These are phyloP conservation scores for Aphanomyces euteiches DNA, from an alignment of 352 stramenopile species.

Conservation along the genomic window DNA sequence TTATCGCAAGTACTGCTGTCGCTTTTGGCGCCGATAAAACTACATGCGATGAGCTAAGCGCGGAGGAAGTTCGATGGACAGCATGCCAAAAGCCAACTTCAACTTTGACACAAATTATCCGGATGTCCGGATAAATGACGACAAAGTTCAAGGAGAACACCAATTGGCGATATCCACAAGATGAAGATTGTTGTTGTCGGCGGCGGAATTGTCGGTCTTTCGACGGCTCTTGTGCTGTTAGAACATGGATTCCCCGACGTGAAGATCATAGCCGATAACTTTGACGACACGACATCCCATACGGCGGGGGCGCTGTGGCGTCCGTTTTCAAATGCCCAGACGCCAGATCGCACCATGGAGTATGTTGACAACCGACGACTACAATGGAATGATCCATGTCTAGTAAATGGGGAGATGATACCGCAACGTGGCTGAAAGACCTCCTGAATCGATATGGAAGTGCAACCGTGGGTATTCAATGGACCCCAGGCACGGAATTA, in stretches of 20 bases:
- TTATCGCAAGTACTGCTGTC: too few species aligned
- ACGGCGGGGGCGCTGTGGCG: conserved; percentile 70
- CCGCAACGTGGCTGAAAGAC: conserved; percentile 52
- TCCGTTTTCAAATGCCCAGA: conserved; percentile 52
- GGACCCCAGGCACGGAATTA: conserved; percentile 45
- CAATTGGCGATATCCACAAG: neutral
- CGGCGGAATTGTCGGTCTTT: conserved; percentile 64
- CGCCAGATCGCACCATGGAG: conserved; percentile 37
- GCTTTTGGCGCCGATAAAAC: too few species aligned
- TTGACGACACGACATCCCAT: conserved; percentile 62
- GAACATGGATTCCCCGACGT: conserved; percentile 48
- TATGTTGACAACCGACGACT: neutral
- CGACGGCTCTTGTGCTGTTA: conserved; percentile 58
- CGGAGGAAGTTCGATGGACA: too few species aligned
- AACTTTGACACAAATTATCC: too few species aligned
- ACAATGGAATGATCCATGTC: neutral
- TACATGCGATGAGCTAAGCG: too few species aligned
- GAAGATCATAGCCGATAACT: conserved; percentile 46
- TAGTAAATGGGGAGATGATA: conserved; percentile 64
- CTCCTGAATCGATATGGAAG: conserved; percentile 40
- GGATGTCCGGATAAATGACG: too few species aligned
- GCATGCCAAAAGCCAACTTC: too few species aligned
- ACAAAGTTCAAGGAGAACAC: too few species aligned
- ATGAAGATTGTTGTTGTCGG: conserved; percentile 49
- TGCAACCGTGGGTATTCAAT: conserved; percentile 49